Evolutionary conservation across 345 rosid species (phyloP), one percentile per base, ranked within the genome.

Genomic region (Arabidopsis arenosa): DNA sequence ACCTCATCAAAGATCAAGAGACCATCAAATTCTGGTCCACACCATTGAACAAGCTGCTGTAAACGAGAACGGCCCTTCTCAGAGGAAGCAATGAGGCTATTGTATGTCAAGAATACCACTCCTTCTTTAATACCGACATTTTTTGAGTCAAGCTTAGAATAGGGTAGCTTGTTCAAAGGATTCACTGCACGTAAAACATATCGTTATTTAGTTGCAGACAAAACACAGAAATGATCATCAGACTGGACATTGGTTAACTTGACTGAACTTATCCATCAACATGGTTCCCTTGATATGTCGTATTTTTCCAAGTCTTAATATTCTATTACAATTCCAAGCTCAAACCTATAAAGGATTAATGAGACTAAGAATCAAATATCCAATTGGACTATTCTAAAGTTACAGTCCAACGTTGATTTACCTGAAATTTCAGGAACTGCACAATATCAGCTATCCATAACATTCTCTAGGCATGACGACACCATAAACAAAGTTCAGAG

Each of bases 21-120:
- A 60, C 97, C 99, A 80, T 92, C 97, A 73, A 86, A 92, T 56
- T 74, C 95, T 60, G 89, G 72, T 73, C 97, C 99, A 80, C 95
- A 83, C 99, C 99, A 95, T 81, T 95, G 96, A 70, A 92, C 97
- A 82, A 95, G 99, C 82, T 95, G 99, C 78, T 92, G 95, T 70
- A 95, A 79, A 80, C 97, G 99, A 82, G 99, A 92, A 57, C 97
- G 93, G 37, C 99, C 99, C 80, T 86, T 95, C 85, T 94, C 99
- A 73, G 99, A 95, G 80, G 97, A 95, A 62, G 99, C 99, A 85
- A 95, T 95, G 49, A 95, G 97, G 78, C 99, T 95, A 81, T 82
- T 95, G 78, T 95, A 95, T 66, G 99, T 95, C 89, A 88, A 80
- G 84, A 95, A 95, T 45, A 92, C 84, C 53, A 90, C 99, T 76